Conservation (phyloP, 1,284 basidiomycete genomes). For the Puccinia polysora region DNA sequence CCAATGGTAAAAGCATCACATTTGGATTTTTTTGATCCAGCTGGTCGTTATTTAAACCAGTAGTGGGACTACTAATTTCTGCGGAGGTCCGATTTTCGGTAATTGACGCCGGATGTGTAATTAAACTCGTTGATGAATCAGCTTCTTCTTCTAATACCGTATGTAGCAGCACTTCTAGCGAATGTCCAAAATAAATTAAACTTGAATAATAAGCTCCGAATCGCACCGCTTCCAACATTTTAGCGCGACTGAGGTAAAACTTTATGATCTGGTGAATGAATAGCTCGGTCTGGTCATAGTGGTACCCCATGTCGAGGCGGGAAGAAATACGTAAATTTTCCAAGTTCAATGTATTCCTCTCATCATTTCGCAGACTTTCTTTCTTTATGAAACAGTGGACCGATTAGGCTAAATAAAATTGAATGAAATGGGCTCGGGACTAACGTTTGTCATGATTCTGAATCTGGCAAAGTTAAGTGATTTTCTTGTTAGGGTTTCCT, state of each 20-base stretch:
- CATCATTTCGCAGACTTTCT: neutral
- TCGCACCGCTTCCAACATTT: conserved; percentile 71
- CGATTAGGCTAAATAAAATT: neutral
- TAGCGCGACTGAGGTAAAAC: conserved; percentile 69
- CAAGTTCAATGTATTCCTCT: conserved; percentile 12
- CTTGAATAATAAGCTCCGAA: conserved; percentile 82
- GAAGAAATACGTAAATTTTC: no score
- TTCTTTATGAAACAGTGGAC: neutral
- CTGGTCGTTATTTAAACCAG: no score
- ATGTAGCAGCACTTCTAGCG: conserved; percentile 88
- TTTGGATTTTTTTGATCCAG: no score
- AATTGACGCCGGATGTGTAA: conserved; percentile 5
- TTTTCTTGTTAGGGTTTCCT: conserved; percentile 70
- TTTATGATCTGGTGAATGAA: conserved; percentile 89
- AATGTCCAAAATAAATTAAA: conserved; percentile 88
- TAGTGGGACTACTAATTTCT: neutral
- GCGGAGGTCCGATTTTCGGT: no score
- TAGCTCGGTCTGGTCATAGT: conserved; percentile 90
- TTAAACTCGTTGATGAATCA: conserved; percentile 49
- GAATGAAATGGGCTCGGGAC: conserved; percentile 51
- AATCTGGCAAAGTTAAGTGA: conserved; percentile 87
- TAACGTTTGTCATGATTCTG: conserved; percentile 79
- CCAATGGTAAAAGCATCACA: conserved; percentile 53
- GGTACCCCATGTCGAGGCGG: no score
- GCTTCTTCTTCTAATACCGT: conserved; percentile 88